These are phyloP conservation scores for Salix exigua DNA, from an alignment of 345 rosid species.

Conservation along the genomic window DNA sequence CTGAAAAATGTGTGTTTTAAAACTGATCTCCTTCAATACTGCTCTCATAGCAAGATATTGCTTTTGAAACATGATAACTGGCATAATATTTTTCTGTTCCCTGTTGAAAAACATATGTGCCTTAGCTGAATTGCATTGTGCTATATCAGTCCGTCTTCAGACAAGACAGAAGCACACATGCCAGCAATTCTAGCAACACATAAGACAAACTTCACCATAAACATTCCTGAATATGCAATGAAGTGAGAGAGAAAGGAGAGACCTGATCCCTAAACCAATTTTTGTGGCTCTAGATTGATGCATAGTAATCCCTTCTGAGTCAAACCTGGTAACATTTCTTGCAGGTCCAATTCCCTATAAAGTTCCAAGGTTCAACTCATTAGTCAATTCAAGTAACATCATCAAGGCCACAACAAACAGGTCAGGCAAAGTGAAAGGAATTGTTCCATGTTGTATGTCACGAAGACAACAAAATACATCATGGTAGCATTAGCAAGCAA, in stretches of 20 bases:
- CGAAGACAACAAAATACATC: neutral
- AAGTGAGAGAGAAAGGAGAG: neutral
- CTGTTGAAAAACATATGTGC: neutral
- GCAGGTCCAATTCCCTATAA: slow-evolving; percentile 11
- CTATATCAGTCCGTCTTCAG: neutral
- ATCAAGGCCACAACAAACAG: neutral
- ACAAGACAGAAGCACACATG: neutral
- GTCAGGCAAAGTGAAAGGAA: neutral
- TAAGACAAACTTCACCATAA: neutral
- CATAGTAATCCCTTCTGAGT: slow-evolving; percentile 16
- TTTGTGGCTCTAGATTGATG: slow-evolving; percentile 18
- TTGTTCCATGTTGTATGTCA: neutral
- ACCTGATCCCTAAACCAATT: slow-evolving; percentile 21
- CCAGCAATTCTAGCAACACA: neutral
- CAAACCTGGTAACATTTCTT: slow-evolving; percentile 17
- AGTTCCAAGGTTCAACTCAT: slow-evolving; percentile 18
- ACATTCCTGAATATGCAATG: too few relatives aligned
- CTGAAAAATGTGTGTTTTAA: neutral
- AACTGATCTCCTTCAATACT: neutral
- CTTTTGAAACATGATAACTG: neutral
- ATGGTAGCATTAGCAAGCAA: neutral
- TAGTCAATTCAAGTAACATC: slow-evolving; percentile 16
- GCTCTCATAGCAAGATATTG: neutral
- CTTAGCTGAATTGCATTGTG: neutral
- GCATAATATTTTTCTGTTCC: neutral